Percentiles rank a stretch among this genome's conserved stretches.
phyloP scores from a whole-genome alignment of 768 basidiomycete genomes.

The Symmetrospora coprosmae region DNA sequence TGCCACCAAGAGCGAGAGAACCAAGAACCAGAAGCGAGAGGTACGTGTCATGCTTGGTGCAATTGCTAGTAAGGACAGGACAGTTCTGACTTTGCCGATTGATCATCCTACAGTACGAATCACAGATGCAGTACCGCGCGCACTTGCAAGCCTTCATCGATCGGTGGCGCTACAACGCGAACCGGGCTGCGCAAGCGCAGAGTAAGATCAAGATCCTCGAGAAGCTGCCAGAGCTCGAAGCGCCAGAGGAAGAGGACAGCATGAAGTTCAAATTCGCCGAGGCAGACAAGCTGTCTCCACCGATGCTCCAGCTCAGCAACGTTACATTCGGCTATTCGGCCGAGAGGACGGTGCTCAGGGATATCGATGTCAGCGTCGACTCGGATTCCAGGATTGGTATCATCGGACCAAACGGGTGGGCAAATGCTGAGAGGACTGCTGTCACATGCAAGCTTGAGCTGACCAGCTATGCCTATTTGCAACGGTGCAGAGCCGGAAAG shows the following conservation, averaged over 20 bases:
- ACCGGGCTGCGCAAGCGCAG: slow-evolving; percentile 65
- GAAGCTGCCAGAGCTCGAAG: slow-evolving; percentile 84
- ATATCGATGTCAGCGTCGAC: slow-evolving; percentile 76
- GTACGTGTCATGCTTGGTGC: neutral
- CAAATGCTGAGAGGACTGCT: neutral
- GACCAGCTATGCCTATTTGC: neutral
- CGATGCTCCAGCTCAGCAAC: slow-evolving; percentile 77
- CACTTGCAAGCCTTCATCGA: slow-evolving; percentile 97
- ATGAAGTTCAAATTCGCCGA: slow-evolving; percentile 96
- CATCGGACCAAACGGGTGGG: slow-evolving; percentile 47
- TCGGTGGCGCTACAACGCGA: slow-evolving; percentile 57
- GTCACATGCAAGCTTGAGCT: neutral
- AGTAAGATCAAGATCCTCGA: slow-evolving; percentile 58
- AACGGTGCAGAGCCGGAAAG: slow-evolving; percentile 75
- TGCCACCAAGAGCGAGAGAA: slow-evolving; percentile 90
- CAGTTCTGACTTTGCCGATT: neutral
- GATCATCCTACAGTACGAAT: slow-evolving; percentile 59
- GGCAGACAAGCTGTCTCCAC: slow-evolving; percentile 92
- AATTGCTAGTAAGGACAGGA: neutral
- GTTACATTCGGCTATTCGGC: slow-evolving; percentile 81
- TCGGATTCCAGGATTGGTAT: slow-evolving; percentile 90
- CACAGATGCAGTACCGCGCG: slow-evolving; percentile 86
- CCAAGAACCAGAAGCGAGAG: slow-evolving; percentile 63
- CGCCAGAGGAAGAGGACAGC: slow-evolving; percentile 80
- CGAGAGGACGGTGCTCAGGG: slow-evolving; percentile 49